Evolutionary conservation across 1,284 basidiomycete genomes (phyloP), one percentile per base, ranked within the genome.

Genomic region (Cutaneotrichosporon spelunceum): DNA sequence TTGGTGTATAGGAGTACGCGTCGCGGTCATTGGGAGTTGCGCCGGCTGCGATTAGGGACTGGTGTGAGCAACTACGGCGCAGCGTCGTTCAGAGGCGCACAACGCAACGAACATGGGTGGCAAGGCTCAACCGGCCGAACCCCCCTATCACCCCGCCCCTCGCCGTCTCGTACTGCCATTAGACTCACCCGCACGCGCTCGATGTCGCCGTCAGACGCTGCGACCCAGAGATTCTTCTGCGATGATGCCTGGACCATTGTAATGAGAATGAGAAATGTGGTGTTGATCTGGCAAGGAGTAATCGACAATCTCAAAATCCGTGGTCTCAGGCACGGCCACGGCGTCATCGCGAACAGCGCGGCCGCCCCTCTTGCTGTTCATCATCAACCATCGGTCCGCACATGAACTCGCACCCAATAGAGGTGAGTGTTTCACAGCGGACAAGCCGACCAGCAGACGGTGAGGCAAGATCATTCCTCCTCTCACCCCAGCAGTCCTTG

Each of bases 341-440:
- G 27, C 29, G 59, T 48, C 53, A 49, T 27, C 33, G 27, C 19
- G 39, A 33, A 26, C 24, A 27, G 27, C 47, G 21, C 21, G 21
- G 11, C 11, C 23, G n/a, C 48, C 42, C 33, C 33, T 23, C n/a
- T n/a, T 34, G 39, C 42, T 21, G 21, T 30, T 29, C 48, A 59
- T 29, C 47, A 30, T 26, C 23, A 26, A 48, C 21, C 52, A 24
- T 7, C 23, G 13, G 8, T 10, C n/a, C 29, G 49, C 68, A 42
- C 52, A 93, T 93, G 91, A 93, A 93, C 78, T 91, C 90, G 27
- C 93, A 93, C 81, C 91, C 91, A 14, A 82, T 84, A 61, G 90
- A 93, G 79, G 81, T 93, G 61, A 57, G 75, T 33, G 2, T 10
- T 33, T 33, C 4, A 11, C 13, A 33, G 8, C 13, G 8, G 30